phyloP scores from a whole-genome alignment of 129 eudicot genomes.

The Cynara cardunculus region DNA sequence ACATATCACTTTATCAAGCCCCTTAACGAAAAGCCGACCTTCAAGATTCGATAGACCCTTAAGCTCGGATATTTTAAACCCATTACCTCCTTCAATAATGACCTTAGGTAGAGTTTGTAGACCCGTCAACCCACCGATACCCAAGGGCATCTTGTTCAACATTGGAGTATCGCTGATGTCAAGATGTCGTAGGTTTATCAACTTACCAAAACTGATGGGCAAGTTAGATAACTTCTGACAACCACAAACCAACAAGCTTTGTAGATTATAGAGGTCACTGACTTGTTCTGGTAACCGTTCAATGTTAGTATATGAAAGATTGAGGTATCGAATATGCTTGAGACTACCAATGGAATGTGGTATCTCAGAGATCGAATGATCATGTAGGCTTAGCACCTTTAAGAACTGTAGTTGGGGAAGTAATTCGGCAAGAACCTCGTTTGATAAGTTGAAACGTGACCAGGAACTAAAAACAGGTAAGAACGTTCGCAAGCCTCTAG shows the following conservation, averaged over 20 bases:
- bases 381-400: conserved; percentile 20
- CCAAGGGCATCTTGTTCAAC: conserved; percentile 31
- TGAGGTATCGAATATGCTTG: conserved; percentile 28
- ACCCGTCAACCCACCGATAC: conserved; percentile 29
- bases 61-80: conserved; percentile 24
- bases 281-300: conserved; percentile 26
- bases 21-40: conserved; percentile 28
- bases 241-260: conserved; percentile 23
- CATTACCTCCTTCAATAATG: background rate
- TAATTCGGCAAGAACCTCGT: conserved; percentile 10
- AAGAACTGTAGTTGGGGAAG: conserved; percentile 22
- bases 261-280: conserved; percentile 25
- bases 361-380: conserved; percentile 11
- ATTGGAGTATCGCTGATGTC: conserved; percentile 24
- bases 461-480: conserved; percentile 10
- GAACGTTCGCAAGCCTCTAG: conserved; percentile 27
- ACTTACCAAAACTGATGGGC: conserved; percentile 7
- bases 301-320: conserved; percentile 8
- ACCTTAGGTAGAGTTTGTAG: background rate
- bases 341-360: conserved; percentile 25
- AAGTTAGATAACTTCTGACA: conserved; percentile 22
- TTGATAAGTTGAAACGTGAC: background rate
- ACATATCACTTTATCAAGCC: conserved; percentile 28
- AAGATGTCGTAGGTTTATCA: conserved; percentile 33
- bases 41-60: conserved; percentile 22